A percentile compares a stretch with the other conserved stretches of the same genome.
These are phyloP conservation scores for Pythium aristosporum DNA, from an alignment of 352 stramenopile species.

Conservation along the genomic window DNA sequence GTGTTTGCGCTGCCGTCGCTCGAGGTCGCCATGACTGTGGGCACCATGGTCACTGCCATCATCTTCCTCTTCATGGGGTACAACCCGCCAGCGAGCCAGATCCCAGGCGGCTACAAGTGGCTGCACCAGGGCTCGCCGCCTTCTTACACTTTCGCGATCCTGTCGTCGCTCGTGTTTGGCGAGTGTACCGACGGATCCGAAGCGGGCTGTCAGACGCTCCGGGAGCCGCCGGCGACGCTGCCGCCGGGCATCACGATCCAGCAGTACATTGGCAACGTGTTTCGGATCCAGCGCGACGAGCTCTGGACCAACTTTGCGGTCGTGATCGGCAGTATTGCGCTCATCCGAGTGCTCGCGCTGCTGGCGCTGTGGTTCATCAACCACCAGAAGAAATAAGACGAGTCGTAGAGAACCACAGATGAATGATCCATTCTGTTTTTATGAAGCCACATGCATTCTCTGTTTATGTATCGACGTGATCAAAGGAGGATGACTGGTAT, in stretches of 20 bases:
- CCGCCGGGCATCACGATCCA: constrained; percentile 43
- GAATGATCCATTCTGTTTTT: too few relatives aligned
- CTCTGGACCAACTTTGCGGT: constrained; percentile 45
- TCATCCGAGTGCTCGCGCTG: constrained; percentile 46
- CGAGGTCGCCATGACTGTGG: constrained; percentile 39
- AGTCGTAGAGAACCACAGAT: too few relatives aligned
- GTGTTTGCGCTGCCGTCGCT: constrained; percentile 46
- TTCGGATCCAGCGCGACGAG: constrained; percentile 59
- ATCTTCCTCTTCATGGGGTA: constrained; percentile 62
- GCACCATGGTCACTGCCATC: constrained; percentile 30
- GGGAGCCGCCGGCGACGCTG: constrained; percentile 32
- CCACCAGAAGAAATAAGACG: constrained; percentile 34
- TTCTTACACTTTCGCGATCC: constrained; percentile 37
- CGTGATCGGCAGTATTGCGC: constrained; percentile 45
- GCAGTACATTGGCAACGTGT: constrained; percentile 46
- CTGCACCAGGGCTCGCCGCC: constrained; percentile 41
- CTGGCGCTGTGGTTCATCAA: constrained; percentile 59
- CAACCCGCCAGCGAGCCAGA: constrained; percentile 32
- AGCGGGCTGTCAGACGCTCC: constrained; percentile 39
- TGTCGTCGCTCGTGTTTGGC: constrained; percentile 39
- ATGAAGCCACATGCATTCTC: too few relatives aligned
- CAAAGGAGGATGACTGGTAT: too few relatives aligned
- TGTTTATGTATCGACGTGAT: too few relatives aligned
- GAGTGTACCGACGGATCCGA: constrained; percentile 28
- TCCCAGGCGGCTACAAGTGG: constrained; percentile 36